Conservation (phyloP, 2,329 filamentous ascomycete genomes). For the Dendryphion nanum region DNA sequence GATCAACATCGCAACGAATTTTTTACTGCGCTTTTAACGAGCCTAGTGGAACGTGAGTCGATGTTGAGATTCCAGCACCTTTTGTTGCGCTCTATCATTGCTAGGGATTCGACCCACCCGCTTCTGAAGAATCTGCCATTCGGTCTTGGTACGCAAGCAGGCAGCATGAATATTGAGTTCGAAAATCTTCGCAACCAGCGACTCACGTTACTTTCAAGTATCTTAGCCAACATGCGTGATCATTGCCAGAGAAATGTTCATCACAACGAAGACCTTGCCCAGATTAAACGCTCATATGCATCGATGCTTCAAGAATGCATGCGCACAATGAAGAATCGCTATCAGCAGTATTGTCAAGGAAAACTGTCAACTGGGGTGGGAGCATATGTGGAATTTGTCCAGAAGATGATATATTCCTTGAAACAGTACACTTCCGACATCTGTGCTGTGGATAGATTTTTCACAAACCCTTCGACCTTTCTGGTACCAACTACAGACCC, state of each 20-base stretch:
- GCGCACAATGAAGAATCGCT: slow-evolving; percentile 61
- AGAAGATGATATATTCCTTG: slow-evolving; percentile 57
- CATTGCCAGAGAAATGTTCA: too few species aligned
- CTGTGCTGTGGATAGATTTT: slow-evolving; percentile 57
- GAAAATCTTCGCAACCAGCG: slow-evolving; percentile 56
- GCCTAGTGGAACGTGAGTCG: slow-evolving; percentile 59
- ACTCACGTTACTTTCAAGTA: slow-evolving; percentile 53
- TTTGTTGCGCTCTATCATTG: slow-evolving; percentile 55
- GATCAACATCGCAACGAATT: slow-evolving; percentile 49
- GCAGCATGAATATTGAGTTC: slow-evolving; percentile 48
- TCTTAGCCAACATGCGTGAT: slow-evolving; percentile 61
- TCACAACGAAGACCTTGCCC: slow-evolving; percentile 29
- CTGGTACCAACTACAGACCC: slow-evolving; percentile 61
- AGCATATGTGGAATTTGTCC: slow-evolving; percentile 61
- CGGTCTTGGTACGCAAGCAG: slow-evolving; percentile 35
- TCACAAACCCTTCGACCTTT: slow-evolving; percentile 59
- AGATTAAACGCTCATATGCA: slow-evolving; percentile 48
- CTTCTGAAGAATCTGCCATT: slow-evolving; percentile 61
- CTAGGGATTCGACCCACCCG: slow-evolving; percentile 44
- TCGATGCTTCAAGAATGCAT: slow-evolving; percentile 57
- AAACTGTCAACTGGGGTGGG: slow-evolving; percentile 46
- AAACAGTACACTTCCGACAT: slow-evolving; percentile 62
- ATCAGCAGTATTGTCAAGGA: slow-evolving; percentile 50
- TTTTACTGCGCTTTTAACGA: slow-evolving; percentile 54
- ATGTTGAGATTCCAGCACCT: slow-evolving; percentile 61